Base-by-base conservation (phyloP, 2,329 filamentous ascomycete species). In the Geoglossum cookeanum region DNA sequence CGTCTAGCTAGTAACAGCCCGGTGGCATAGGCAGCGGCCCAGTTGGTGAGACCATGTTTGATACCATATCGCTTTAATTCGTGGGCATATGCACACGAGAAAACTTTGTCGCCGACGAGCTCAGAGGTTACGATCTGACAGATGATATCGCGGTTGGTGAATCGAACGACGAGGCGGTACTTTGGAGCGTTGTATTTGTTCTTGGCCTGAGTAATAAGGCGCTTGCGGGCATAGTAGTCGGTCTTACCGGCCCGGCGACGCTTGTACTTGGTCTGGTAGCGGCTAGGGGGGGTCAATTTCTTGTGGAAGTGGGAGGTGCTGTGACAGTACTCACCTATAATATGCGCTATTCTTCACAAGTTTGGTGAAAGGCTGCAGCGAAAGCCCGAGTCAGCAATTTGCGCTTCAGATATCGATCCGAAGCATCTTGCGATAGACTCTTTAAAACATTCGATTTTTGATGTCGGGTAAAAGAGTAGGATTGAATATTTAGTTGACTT, bases 121-220 rank as follows among this genome's bases (percentile, higher is more conserved):
- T 98, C 92, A 61, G 92, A 94, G 72, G 81, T 85, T 73, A 98
- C 83, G 73, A 98, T 92, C 80, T 98, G 92, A 78, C 83, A 84
- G 78, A 97, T 86, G 79, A 97, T 94, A 81, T 98, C 91, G 76
- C 89, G 88, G 85, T 97, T 94, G 81, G 88, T 94, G 85, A 94
- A 95, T 74, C 92, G 92, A 73, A 98, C 88, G 66, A 98, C 92
- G 71, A 98, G 85, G 72, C 92, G 87, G 85, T 98, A 97, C 84
- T 98, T 98, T 77, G 92, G 92, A 63, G 92, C 86, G 78, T 94
- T 94, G 86, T 97, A 98, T 86, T 98, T 98, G 88, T 98, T 98
- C 88, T 97, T 98, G 78, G 92, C 92, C 83, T 98, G 92, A 79
- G 88, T 90, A 81, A 97, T 92, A 75, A 98, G 82, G 72, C 92